Base-by-base conservation (phyloP, 2,329 filamentous ascomycete species). In the Aspergillus tamarii region DNA sequence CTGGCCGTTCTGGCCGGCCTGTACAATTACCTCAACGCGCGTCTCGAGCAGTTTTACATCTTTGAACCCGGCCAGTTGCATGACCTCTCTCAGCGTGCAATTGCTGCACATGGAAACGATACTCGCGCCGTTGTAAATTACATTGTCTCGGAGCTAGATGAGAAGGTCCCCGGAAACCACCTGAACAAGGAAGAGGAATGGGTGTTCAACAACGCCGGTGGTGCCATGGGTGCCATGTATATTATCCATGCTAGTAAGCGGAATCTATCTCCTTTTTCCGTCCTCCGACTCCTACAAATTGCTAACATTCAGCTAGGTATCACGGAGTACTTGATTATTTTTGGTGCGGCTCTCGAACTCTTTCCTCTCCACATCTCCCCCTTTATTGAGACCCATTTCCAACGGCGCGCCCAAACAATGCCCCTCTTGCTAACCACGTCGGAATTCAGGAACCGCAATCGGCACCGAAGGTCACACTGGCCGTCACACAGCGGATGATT, bases 171-270 rank as follows among this genome's bases (percentile, higher is more conserved):
- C 16, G 67, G 73, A 19, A 73, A 75, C 32, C 71, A 92, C 77
- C 74, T 94, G 74, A 93, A 91, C 80, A 76, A 86, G 61, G 82
- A 90, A 64, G 88, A 94, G 80, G 90, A 94, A 78, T 96, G 92
- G 92, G 84, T 96, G 53, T 94, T 96, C 73, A 96, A 96, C 84
- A 96, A 96, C 74, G 92, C 92, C 58, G 93, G 93, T 59, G 93
- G 93, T 67, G 92, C 92, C 59, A 96, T 96, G 93, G 93, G 93
- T 61, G 91, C 87, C 73, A 95, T 96, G 93, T 93, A 92, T 78
- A 89, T 96, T 68, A 89, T 96, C 72, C 93, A 96, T 76, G 91
- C 92, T 64, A 94, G 90, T 91, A 78, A 77, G 88, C 28, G 28
- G 48, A 52, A 16, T 68, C 19, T 52, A 48, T 34, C 34, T 11